Base-by-base conservation (phyloP, 768 basidiomycete species). In the Phlebiopsis gigantea region DNA sequence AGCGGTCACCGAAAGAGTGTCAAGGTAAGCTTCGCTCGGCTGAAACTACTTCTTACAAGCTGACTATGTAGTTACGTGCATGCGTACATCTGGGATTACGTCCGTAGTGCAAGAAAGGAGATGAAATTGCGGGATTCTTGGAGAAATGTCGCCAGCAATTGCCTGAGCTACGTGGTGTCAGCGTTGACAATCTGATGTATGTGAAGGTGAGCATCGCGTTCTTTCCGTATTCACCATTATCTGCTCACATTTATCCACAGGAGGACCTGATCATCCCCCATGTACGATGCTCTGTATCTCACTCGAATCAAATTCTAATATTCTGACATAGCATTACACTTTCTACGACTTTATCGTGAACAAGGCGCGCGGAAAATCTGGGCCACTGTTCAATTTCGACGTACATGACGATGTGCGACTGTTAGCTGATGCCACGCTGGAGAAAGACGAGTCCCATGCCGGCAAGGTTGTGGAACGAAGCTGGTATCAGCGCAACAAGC, bases 281-380 rank as follows among this genome's bases (percentile, higher is more conserved):
- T 66, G 95, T 93, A 72, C 45, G 87, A 24, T n/a, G 5, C 28
- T 71, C 28, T 25, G 4, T 39, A 26, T 2, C 31, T 53, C 9
- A 41, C 25, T 57, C 31, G 24, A 44, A 10, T 12, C 5, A 17
- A 3, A 19, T 46, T 55, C 24, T 57, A 6, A 53, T 50, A 22
- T 42, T 34, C 57, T 57, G 31, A 55, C 52, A 53, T 55, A 98
- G 93, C 96, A 98, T 69, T 84, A 98, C 72, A 97, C 95, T 1
- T 99, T 99, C 69, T 98, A 98, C 70, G 91, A 95, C 72, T 98
- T 99, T 62, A 97, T 99, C 62, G 78, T 98, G 64, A 98, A 98
- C 79, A 98, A 97, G 73, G 94, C 95, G 7, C 85, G 97, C 22
- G 97, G 97, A 25, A 99, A 99, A 72, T 97, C 94, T 0, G 97